Evolutionary conservation across 202 grass and related monocot genomes (phyloP).

Genomic region (Setaria italica): DNA sequence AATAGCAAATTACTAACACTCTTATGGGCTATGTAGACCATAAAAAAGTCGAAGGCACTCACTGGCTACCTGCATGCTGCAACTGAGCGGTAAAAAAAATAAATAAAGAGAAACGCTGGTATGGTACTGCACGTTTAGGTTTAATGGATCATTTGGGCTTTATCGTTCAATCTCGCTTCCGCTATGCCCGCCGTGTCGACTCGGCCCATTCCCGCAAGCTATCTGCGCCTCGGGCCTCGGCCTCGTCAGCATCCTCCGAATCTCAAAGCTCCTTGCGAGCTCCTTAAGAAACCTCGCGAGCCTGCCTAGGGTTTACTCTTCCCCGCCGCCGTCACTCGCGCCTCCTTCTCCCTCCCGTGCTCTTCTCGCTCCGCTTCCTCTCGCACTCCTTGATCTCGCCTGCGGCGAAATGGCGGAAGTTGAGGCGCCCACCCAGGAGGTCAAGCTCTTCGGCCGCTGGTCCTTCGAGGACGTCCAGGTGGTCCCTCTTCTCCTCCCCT

Average conservation of each 20-base stretch:
- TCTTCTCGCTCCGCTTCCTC: not conserved
- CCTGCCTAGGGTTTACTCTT: not conserved
- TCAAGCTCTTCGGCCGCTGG: slow-evolving; percentile 85
- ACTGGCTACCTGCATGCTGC: too few species aligned
- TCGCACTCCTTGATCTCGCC: not conserved
- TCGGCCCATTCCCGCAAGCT: too few species aligned
- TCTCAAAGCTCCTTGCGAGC: not conserved
- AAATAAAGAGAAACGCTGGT: too few species aligned
- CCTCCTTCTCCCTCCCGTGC: not conserved
- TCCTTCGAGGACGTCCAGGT: slow-evolving; percentile 71
- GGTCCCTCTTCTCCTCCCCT: not conserved
- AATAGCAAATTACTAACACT: too few species aligned
- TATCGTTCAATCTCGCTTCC: too few species aligned
- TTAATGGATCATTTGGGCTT: too few species aligned
- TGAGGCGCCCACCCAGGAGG: slow-evolving; percentile 42
- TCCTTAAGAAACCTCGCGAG: not conserved
- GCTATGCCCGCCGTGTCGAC: too few species aligned
- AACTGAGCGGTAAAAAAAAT: too few species aligned
- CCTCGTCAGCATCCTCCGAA: not conserved
- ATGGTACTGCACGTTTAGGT: too few species aligned
- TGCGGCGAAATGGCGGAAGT: slow-evolving; percentile 42
- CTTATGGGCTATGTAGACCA: too few species aligned
- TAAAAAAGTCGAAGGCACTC: too few species aligned
- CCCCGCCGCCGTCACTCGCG: not conserved
- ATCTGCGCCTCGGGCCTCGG: too few species aligned